Percentiles rank a stretch among this genome's conserved stretches.
These are phyloP conservation scores for Russula sp. DNA, from an alignment of 768 basidiomycete species.

Conservation along the genomic window DNA sequence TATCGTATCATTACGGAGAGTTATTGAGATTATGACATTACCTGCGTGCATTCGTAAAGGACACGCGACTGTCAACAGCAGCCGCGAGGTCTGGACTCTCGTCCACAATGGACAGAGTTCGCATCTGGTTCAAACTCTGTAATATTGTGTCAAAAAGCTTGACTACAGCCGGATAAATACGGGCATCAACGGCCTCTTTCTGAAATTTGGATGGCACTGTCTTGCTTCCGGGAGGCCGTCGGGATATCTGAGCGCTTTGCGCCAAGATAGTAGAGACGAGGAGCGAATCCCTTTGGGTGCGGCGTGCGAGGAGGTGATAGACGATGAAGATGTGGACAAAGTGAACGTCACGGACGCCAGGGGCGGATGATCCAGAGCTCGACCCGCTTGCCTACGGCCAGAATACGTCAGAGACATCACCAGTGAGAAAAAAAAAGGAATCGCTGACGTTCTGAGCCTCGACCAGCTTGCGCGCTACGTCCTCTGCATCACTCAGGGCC, in stretches of 20 bases:
- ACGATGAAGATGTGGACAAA: slow-evolving; percentile 85
- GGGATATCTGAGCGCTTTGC: slow-evolving; percentile 30
- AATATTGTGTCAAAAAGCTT: slow-evolving; percentile 83
- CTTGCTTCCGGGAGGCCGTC: slow-evolving; percentile 25
- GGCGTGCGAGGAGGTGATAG: slow-evolving; percentile 80
- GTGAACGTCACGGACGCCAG: slow-evolving; percentile 62
- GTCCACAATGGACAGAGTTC: slow-evolving; percentile 77
- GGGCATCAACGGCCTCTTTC: slow-evolving; percentile 54
- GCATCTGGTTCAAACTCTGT: slow-evolving; percentile 81
- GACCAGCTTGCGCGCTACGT: slow-evolving; percentile 67
- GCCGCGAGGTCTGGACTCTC: slow-evolving; percentile 79
- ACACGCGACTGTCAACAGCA: slow-evolving; percentile 69
- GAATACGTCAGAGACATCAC: slow-evolving; percentile 5
- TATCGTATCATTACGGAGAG: slow-evolving; percentile 10
- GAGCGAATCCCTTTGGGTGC: slow-evolving; percentile 84
- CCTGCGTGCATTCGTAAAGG: slow-evolving; percentile 72
- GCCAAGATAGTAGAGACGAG: slow-evolving; percentile 61
- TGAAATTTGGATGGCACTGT: slow-evolving; percentile 28
- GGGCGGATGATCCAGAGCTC: slow-evolving; percentile 34
- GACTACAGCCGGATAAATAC: slow-evolving; percentile 81
- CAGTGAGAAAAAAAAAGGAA: neutral
- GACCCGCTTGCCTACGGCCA: slow-evolving; percentile 36
- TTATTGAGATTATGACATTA: slow-evolving; percentile 29
- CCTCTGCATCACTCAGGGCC: slow-evolving; percentile 86
- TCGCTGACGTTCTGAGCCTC: slow-evolving; percentile 75